Percentiles rank a stretch among this genome's conserved stretches.
phyloP scores from a whole-genome alignment of 139 green algal species.

The Ulvella scutata region DNA sequence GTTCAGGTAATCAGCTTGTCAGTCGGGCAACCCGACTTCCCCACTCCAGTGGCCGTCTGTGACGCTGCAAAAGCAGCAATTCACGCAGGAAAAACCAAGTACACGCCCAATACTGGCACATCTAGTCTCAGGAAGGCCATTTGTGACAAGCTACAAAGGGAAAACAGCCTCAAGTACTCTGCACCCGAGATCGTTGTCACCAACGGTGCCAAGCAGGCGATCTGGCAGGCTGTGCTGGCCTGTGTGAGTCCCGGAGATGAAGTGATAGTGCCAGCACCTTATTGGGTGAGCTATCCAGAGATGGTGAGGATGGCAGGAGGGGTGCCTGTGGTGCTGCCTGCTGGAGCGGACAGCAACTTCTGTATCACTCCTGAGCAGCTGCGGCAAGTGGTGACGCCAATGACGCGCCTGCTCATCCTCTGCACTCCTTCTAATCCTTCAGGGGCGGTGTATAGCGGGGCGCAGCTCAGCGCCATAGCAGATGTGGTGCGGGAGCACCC shows the following conservation, averaged over 20 bases:
- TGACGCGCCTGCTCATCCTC: constrained; percentile 83
- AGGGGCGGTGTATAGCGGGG: constrained; percentile 72
- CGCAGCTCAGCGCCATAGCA: constrained; percentile 52
- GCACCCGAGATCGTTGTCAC: constrained; percentile 73
- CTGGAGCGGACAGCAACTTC: constrained; percentile 50
- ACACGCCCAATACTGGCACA: constrained; percentile 87
- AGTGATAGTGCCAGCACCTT: constrained; percentile 88
- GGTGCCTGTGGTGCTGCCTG: constrained; percentile 58
- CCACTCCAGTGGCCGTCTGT: constrained; percentile 65
- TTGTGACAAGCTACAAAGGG: constrained; percentile 65
- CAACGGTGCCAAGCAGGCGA: constrained; percentile 92
- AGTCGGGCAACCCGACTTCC: constrained; percentile 92
- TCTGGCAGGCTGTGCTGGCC: constrained; percentile 74
- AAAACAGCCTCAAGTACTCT: constrained; percentile 78
- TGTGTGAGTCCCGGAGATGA: constrained; percentile 46
- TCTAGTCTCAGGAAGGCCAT: constrained; percentile 62
- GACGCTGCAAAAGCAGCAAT: constrained; percentile 69
- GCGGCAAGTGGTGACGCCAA: constrained; percentile 48
- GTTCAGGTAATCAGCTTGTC: constrained; percentile 72
- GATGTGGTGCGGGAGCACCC: constrained; percentile 70
- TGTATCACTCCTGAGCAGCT: constrained; percentile 61
- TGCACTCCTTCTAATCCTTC: constrained; percentile 94
- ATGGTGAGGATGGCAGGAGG: constrained; percentile 80
- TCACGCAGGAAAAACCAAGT: constrained; percentile 64
- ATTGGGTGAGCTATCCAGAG: constrained; percentile 95